phyloP scores from a whole-genome alignment of 257 asterid genomes.

The Solanum sparsipilum region DNA sequence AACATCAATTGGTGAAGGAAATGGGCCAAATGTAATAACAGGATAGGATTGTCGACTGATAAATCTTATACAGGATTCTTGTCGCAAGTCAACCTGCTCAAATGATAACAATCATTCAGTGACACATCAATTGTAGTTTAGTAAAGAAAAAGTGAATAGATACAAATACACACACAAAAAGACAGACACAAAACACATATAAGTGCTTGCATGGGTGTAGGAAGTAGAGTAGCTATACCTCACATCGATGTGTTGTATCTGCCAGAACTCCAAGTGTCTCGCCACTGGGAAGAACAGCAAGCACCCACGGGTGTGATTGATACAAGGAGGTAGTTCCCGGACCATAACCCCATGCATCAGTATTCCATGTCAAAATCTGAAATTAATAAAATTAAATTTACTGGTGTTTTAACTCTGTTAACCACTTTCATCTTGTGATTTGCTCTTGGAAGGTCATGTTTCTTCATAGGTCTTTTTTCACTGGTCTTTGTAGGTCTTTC shows the following conservation, averaged over 20 bases:
- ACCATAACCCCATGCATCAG: constrained; percentile 96
- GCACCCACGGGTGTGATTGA: constrained; percentile 98
- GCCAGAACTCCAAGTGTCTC: constrained; percentile 91
- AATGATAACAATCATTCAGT: constrained; percentile 4
- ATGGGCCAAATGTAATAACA: constrained; percentile 81
- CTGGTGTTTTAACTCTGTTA: neutral
- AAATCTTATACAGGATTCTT: constrained; percentile 50
- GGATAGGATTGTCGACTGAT: constrained; percentile 57
- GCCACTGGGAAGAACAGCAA: constrained; percentile 82
- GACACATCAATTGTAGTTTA: neutral
- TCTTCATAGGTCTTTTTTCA: neutral
- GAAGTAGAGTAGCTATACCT: constrained; percentile 35
- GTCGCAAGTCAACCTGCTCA: constrained; percentile 75
- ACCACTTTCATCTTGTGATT: neutral
- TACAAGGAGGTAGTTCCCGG: constrained; percentile 85
- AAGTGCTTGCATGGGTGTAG: neutral
- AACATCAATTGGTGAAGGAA: constrained; percentile 82
- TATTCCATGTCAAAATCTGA: constrained; percentile 85
- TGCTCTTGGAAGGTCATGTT: neutral
- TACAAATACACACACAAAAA: neutral
- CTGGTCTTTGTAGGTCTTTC: neutral
- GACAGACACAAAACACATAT: neutral
- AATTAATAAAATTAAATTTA: constrained; percentile 1
- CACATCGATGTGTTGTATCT: constrained; percentile 84
- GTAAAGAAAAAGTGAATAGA: neutral